These are phyloP conservation scores for Mercurialis annua DNA, from an alignment of 345 rosid species.

Conservation along the genomic window DNA sequence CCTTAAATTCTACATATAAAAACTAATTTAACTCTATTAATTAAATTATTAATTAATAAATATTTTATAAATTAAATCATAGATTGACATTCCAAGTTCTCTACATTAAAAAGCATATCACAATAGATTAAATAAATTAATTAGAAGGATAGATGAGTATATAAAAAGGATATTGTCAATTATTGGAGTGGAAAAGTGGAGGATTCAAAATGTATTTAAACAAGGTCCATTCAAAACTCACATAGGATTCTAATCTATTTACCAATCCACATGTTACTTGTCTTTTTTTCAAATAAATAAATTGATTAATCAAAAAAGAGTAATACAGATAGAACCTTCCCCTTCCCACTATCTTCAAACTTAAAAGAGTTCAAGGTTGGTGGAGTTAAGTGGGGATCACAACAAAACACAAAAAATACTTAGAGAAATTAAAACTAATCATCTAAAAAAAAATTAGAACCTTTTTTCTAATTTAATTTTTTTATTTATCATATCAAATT, in stretches of 20 bases:
- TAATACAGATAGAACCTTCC: conserved; percentile 32
- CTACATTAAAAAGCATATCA: neutral
- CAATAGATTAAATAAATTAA: neutral
- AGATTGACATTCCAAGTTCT: neutral
- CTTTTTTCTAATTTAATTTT: too few relatives aligned
- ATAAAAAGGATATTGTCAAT: conserved; percentile 23
- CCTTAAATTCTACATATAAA: too few relatives aligned
- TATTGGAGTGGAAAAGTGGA: conserved; percentile 29
- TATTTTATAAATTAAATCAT: neutral
- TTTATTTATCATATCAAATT: too few relatives aligned
- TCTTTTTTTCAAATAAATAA: conserved; percentile 16
- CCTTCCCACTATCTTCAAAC: too few relatives aligned
- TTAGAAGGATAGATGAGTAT: neutral
- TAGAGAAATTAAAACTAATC: too few relatives aligned
- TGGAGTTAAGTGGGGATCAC: conserved; percentile 23
- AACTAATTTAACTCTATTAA: too few relatives aligned
- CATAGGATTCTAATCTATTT: conserved; percentile 58
- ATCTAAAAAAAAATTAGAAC: too few relatives aligned
- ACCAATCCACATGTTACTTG: conserved; percentile 30
- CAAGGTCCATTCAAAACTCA: conserved; percentile 31
- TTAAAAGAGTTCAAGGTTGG: conserved; percentile 36
- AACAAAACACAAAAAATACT: too few relatives aligned
- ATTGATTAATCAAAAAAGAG: conserved; percentile 13
- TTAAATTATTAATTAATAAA: too few relatives aligned
- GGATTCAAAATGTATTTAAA: conserved; percentile 17